Base-by-base conservation (phyloP, 148 eudicot species). In the Gaultheria prostrata region DNA sequence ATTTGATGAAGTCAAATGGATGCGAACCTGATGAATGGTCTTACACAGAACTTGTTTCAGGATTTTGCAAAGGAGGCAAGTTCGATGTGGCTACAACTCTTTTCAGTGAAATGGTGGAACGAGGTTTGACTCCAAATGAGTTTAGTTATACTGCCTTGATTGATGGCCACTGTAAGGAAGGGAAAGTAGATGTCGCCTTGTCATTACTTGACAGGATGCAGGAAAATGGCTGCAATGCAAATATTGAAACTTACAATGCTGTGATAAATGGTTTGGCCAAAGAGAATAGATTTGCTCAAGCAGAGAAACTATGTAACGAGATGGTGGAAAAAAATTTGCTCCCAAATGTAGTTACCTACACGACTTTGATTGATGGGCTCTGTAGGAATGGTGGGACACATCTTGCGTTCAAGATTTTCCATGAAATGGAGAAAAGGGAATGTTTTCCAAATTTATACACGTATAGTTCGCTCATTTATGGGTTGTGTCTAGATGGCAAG, bases 311-410 rank as follows among this genome's bases (percentile, higher is more conserved):
- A 65, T 88, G 75, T 78, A 81, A 84, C 78, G 77, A 87, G 86
- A 86, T 94, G 91, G 79, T 80, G 17, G 89, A 88, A 50, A 82
- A 80, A 71, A 89, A 87, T 39, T 76, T 92, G 87, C 82, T 80
- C 8, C 91, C 92, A 65, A 91, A 93, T 87, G 94, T 92, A 35
- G 86, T 92, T 76, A 94, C 98, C 8, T 94, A 92, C 84, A 91
- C 95, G 4, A 86, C 89, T 84, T 86, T 93, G 85, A 88, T 94
- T 78, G 90, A 90, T 85, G 98, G 95, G 78, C 91, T 91, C 50
- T 94, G 94, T 87, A 85, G 83, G 86, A 88, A 90, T 83, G 89
- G 90, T 72, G 89, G 84, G 30, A 86, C 88, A 8, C 39, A 88
- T 83, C 88, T 87, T 85, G 98, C 98, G 6, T 86, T 92, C 82